A percentile compares a stretch with the other conserved stretches of the same genome.
Evolutionary conservation across 148 eudicot species (phyloP).

Genomic region (Amaranthus hypochondriacus): DNA sequence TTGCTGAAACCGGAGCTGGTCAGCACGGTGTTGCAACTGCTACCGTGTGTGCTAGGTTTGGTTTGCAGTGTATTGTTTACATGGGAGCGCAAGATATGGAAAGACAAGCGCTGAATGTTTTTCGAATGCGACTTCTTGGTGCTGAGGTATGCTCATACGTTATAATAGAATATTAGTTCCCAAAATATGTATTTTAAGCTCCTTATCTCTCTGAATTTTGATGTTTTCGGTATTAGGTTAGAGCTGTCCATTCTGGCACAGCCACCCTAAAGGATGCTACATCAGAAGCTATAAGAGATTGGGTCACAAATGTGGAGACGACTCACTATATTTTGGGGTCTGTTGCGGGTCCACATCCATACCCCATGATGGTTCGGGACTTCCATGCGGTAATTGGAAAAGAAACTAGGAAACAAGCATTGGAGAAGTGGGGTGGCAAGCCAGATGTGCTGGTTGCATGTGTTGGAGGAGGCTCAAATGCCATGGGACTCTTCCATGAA

Average conservation of each 20-base stretch:
- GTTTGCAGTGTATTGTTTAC: conserved; percentile 72
- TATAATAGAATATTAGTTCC: background rate
- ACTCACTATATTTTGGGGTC: conserved; percentile 97
- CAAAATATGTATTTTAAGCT: background rate
- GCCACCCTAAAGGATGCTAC: conserved; percentile 98
- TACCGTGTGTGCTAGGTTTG: conserved; percentile 96
- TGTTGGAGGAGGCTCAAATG: conserved; percentile 96
- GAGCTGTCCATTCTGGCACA: conserved; percentile 91
- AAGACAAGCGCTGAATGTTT: conserved; percentile 85
- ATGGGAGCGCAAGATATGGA: conserved; percentile 99
- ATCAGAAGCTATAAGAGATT: conserved; percentile 96
- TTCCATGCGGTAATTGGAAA: conserved; percentile 92
- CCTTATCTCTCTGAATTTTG: background rate
- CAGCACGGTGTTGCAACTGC: conserved; percentile 99
- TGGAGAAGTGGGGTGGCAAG: conserved; percentile 99
- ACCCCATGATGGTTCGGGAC: conserved; percentile 88
- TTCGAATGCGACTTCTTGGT: conserved; percentile 96
- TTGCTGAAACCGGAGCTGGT: conserved; percentile 99
- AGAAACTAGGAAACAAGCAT: conserved; percentile 84
- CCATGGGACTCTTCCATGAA: conserved; percentile 89
- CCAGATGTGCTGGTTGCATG: conserved; percentile 92
- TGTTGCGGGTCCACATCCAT: conserved; percentile 97
- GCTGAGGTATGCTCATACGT: conserved; percentile 69
- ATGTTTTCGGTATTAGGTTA: conserved; percentile 48
- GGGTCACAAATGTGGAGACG: conserved; percentile 97